Percentiles rank a stretch among this genome's conserved stretches.
phyloP scores from a whole-genome alignment of 169 alveolate species.

The Cryptosporidium canis region DNA sequence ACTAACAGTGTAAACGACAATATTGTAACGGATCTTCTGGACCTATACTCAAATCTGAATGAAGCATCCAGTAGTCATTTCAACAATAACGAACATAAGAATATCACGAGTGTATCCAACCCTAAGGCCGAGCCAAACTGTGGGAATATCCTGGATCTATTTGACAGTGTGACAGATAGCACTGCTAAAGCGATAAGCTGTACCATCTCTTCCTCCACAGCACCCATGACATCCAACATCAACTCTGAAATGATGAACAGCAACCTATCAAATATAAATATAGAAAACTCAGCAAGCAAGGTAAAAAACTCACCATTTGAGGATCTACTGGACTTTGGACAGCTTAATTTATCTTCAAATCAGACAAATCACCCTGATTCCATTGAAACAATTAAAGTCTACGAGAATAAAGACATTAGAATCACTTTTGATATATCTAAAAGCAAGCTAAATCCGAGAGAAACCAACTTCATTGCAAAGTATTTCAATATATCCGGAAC shows the following conservation, averaged over 20 bases:
- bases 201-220: neutral
- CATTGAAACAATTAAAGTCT: conserved; percentile 5
- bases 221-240: neutral
- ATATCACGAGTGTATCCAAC: neutral
- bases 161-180: neutral
- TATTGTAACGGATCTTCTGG: conserved; percentile 49
- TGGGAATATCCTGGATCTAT: conserved; percentile 24
- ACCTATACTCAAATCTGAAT: conserved; percentile 8
- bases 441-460: neutral
- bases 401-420: conserved; percentile 20
- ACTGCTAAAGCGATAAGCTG: neutral
- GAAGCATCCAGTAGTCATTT: neutral
- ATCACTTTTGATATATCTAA: conserved; percentile 33
- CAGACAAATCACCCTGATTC: neutral
- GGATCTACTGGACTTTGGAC: conserved; percentile 27
- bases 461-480: conserved; percentile 18
- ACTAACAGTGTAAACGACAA: neutral
- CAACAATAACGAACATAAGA: neutral
- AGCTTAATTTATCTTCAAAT: conserved; percentile 1
- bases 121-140: neutral
- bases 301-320: conserved; percentile 25
- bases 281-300: neutral
- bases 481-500: conserved; percentile 24
- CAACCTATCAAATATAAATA: neutral
- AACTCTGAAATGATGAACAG: neutral